Base-by-base conservation (phyloP, 768 basidiomycete species). In the Pilatotrama ljubarskyi region DNA sequence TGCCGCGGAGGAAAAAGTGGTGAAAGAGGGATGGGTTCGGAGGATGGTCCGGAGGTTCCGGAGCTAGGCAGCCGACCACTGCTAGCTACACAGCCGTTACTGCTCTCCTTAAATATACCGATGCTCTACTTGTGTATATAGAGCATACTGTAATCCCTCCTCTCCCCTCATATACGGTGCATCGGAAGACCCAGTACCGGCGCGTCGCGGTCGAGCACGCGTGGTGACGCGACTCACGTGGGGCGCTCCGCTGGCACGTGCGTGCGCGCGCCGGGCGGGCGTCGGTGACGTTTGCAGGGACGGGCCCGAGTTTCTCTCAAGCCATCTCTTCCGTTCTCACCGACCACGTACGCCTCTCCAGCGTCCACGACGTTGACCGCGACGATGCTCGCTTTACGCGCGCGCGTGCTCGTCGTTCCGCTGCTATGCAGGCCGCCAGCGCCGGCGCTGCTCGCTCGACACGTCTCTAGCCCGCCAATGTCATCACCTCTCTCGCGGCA, bases 361-460 rank as follows among this genome's bases (percentile, higher is more conserved):
- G n/a, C 43, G 47, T 41, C 14, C 25, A 17, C 51, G 44, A 47
- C 55, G 22, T 24, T 18, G 49, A 35, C 55, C 38, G 22, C 50
- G 46, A 58, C 61, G 32, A 62, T 62, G 61, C 61, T 62, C 61
- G 61, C 41, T 15, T 35, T 61, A 1, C 42, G 60, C 25, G 51
- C 51, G 46, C 51, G 61, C 56, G 18, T 58, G 41, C 38, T 54
- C 43, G 50, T 62, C 26, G 36, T 20, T 14, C 24, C 51, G 38
- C 48, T 35, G 2, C 46, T 5, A 18, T 47, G 42, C 17, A 24
- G 44, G 8, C 40, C 46, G 24, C 20, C 38, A 5, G 37, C 46
- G n/a, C 42, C 61, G 8, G 51, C 54, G 41, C 49, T 51, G 35
- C 54, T 61, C n/a, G 49, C 54, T 37, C 54, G 60, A 56, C 60